phyloP scores from a whole-genome alignment of 1,284 basidiomycete genomes.

The Cutaneotrichosporon sp. region DNA sequence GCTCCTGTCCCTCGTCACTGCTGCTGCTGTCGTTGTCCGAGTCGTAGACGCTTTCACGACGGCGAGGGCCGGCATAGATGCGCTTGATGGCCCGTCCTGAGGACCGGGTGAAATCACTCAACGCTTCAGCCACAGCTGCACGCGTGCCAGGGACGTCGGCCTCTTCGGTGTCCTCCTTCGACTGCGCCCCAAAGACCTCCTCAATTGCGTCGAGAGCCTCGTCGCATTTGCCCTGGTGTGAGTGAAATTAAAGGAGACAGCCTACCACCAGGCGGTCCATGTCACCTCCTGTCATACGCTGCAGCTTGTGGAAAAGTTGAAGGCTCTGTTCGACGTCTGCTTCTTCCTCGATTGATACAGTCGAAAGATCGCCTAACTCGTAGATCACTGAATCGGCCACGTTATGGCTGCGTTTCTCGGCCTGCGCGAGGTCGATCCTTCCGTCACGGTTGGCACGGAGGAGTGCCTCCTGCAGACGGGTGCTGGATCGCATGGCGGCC shows the following conservation, averaged over 20 bases:
- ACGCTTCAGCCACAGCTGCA: constrained; percentile 65
- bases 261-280: constrained; percentile 72
- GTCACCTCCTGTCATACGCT: constrained; percentile 78
- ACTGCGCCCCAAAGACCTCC: constrained; percentile 28
- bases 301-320: constrained; percentile 73
- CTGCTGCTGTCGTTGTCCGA: constrained; percentile 32
- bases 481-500: constrained; percentile 78
- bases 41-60: constrained; percentile 34
- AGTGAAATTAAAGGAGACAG: constrained; percentile 13
- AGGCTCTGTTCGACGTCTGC: constrained; percentile 65
- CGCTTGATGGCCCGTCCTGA: constrained; percentile 77
- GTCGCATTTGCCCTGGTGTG: constrained; percentile 38
- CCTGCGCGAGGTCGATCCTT: constrained; percentile 54
- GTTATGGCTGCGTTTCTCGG: constrained; percentile 20
- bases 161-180: constrained; percentile 12
- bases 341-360: constrained; percentile 34
- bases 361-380: constrained; percentile 55
- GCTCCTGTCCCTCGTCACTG: constrained; percentile 24
- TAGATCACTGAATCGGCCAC: constrained; percentile 35
- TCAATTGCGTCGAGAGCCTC: constrained; percentile 48
- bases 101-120: constrained; percentile 63
- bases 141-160: constrained; percentile 64
- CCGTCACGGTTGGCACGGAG: constrained; percentile 64
- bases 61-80: constrained; percentile 61
- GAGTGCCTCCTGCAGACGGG: constrained; percentile 75